Conservation (phyloP, 192 early-diverging fungal genomes). For the Podochytrium sp. region DNA sequence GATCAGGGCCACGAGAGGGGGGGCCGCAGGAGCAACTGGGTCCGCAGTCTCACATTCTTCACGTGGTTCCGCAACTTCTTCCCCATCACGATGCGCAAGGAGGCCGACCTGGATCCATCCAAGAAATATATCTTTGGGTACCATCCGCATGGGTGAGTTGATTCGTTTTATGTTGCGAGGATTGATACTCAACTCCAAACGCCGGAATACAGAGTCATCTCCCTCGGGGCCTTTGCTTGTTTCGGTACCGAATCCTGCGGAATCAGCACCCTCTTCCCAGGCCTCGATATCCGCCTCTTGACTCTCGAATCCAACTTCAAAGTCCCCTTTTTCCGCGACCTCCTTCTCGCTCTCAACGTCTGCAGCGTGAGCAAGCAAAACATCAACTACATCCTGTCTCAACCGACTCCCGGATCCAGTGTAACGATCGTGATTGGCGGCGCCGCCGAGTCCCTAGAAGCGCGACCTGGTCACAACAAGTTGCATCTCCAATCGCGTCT, state of each 20-base stretch:
- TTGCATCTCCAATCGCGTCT: too few species aligned
- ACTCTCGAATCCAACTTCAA: constrained; percentile 85
- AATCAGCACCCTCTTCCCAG: constrained; percentile 77
- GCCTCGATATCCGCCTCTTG: constrained; percentile 76
- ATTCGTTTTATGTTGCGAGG: background rate
- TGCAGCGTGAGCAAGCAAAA: constrained; percentile 75
- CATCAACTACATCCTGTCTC: constrained; percentile 75
- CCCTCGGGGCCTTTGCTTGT: constrained; percentile 80
- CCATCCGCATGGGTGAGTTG: constrained; percentile 74
- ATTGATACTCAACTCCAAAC: constrained; percentile 61
- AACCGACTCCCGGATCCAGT: constrained; percentile 34
- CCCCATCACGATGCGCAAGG: constrained; percentile 79
- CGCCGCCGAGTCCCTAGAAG: constrained; percentile 71
- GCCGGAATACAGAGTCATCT: constrained; percentile 69
- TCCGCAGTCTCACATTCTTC: constrained; percentile 68
- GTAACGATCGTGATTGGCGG: constrained; percentile 92
- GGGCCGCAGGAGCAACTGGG: constrained; percentile 59
- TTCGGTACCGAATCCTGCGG: constrained; percentile 82
- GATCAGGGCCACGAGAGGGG: constrained; percentile 83
- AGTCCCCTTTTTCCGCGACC: constrained; percentile 85
- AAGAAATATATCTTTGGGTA: constrained; percentile 91
- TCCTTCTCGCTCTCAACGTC: constrained; percentile 74
- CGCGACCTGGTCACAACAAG: constrained; percentile 21
- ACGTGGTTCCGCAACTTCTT: constrained; percentile 80
- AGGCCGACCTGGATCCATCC: constrained; percentile 78